Evolutionary conservation across 2,329 filamentous ascomycete species (phyloP).

Genomic region (Fusarium aywerte): DNA sequence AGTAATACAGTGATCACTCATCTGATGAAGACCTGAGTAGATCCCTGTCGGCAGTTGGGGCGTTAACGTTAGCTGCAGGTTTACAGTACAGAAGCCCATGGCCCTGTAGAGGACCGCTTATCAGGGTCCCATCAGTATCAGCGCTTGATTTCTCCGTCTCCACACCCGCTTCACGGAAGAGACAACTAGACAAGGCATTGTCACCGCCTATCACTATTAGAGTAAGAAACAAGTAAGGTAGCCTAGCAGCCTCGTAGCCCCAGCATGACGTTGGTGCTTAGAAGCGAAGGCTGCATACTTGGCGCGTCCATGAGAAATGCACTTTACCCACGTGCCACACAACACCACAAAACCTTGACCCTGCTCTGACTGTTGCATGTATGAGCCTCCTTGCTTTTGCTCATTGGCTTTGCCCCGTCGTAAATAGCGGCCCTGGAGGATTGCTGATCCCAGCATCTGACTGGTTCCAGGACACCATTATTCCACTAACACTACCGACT

Average conservation of each 20-base stretch:
- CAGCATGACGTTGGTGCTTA: conserved; percentile 13
- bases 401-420: background rate
- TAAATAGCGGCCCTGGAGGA: background rate
- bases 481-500: conserved; percentile 25
- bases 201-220: conserved; percentile 33
- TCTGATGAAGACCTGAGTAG: background rate
- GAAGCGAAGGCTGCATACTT: conserved; percentile 5
- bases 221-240: conserved; percentile 2
- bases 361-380: background rate
- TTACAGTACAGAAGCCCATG: background rate
- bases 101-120: conserved; percentile 14
- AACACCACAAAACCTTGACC: background rate
- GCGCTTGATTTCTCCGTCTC: conserved; percentile 24
- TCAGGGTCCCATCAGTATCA: conserved; percentile 12
- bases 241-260: conserved; percentile 1
- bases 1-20: background rate
- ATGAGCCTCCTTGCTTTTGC: background rate
- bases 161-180: conserved; percentile 20
- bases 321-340: background rate
- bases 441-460: conserved; percentile 16
- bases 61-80: background rate
- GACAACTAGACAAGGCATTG: conserved; percentile 27
- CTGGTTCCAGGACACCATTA: conserved; percentile 18
- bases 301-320: background rate
- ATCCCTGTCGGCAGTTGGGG: conserved; percentile 39